Base-by-base conservation (phyloP, 2,329 filamentous ascomycete genomes). In the Aspergillus pseudoglaucus region DNA sequence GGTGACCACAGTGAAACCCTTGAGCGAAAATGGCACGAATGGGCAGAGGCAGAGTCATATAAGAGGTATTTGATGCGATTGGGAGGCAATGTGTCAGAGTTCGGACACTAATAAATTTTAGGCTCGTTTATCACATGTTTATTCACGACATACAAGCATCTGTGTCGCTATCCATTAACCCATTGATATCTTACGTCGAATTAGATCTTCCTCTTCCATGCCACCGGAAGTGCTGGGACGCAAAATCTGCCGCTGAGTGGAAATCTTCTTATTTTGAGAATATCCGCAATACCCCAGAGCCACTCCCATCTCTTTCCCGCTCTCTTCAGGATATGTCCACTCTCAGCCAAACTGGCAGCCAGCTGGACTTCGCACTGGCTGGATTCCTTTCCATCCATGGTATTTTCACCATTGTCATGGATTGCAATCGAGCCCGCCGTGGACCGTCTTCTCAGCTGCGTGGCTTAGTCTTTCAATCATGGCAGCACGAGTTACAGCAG, bases 121-220 rank as follows among this genome's bases (percentile, higher is more conserved):
- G 61, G 37, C 76, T 89, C 2, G 79, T 80, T 3, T 82, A 85
- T 50, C 81, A 84, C 58, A 69, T 80, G 12, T 85, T 85, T 54
- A 65, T 84, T 4, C 76, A 83, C 48, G 85, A 88, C 57, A 75
- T 82, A 0, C 82, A 87, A 51, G 75, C 79, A 3, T 86, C 85
- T 2, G 84, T 88, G 70, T 80, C 81, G 1, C 74, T 85, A 3
- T 71, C 85, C 46, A 81, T 78, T 18, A 83, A 79, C 49, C 82
- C 83, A 0, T 69, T 81, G 17, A 80, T 88, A 53, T 85, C 84
- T 0, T 88, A 87, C 57, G 76, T 82, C 0, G 85, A 88, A 57
- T 68, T 88, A 43, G 79, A 79, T 3, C 67, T 88, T 2, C 83
- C 84, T 1, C 64, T 89, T 0, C 85, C 85, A 0, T 79, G 78